Percentiles rank a stretch among this genome's conserved stretches.
Evolutionary conservation across 1,139 yeast genomes (phyloP).

Genomic region (Zhuliangozyma blackwelliae): DNA sequence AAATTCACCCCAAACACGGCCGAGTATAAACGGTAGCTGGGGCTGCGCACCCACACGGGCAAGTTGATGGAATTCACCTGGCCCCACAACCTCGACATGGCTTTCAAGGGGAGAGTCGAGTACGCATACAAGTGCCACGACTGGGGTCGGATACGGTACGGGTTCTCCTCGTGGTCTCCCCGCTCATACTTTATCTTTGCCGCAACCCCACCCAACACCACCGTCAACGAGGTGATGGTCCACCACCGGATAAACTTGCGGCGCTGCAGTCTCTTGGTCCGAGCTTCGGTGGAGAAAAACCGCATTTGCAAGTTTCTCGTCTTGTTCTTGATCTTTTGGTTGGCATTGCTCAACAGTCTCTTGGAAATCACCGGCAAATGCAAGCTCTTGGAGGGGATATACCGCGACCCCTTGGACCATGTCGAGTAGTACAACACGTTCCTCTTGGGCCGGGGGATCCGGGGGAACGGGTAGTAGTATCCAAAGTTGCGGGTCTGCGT

Average conservation of each 20-base stretch:
- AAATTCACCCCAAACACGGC: conserved; percentile 81
- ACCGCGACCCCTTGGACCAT: conserved; percentile 26
- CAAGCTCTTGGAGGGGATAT: conserved; percentile 19
- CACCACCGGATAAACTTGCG: conserved; percentile 62
- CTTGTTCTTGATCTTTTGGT: conserved; percentile 31
- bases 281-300: conserved; percentile 43
- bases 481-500: conserved; percentile 18
- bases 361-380: conserved; percentile 22
- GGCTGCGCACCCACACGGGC: conserved; percentile 86
- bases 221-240: conserved; percentile 61
- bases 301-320: conserved; percentile 37
- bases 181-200: conserved; percentile 46
- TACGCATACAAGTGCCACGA: conserved; percentile 90
- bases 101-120: conserved; percentile 85
- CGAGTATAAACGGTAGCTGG: conserved; percentile 77
- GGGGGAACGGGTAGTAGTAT: conserved; percentile 49
- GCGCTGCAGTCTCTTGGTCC: conserved; percentile 40
- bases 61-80: conserved; percentile 74
- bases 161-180: conserved; percentile 33
- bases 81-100: conserved; percentile 94
- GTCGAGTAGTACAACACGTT: conserved; percentile 52
- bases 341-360: conserved; percentile 37
- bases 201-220: conserved; percentile 63
- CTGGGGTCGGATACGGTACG: conserved; percentile 53
- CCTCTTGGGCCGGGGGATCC: conserved; percentile 62